Percentiles rank a stretch among this genome's conserved stretches.
phyloP scores from a whole-genome alignment of 495 filamentous ascomycete genomes.

The Neurospora sp. region DNA sequence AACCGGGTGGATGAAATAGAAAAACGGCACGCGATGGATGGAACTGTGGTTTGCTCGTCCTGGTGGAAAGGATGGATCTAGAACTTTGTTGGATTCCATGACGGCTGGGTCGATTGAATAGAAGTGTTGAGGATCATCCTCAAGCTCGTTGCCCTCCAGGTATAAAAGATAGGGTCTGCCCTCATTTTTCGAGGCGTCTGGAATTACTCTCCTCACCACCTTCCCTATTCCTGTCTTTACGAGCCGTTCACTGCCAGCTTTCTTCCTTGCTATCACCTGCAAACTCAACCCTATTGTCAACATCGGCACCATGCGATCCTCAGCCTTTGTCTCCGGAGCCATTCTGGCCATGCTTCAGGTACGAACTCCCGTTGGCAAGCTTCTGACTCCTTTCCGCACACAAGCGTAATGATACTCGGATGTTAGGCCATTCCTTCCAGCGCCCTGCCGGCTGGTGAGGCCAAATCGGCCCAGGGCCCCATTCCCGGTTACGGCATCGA shows the following conservation, averaged over 20 bases:
- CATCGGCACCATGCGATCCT: neutral
- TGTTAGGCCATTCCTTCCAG: neutral
- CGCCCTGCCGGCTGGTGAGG: neutral
- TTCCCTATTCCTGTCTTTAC: neutral
- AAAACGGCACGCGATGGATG: neutral
- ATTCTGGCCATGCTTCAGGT: neutral
- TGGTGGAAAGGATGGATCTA: neutral
- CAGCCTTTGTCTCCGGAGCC: neutral
- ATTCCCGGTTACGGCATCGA: constrained; percentile 6
- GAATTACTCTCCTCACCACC: neutral
- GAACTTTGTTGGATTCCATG: neutral
- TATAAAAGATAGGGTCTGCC: neutral
- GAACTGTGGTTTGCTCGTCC: neutral
- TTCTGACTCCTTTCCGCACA: neutral
- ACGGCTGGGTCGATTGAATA: neutral
- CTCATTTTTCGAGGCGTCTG: neutral
- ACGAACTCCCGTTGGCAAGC: neutral
- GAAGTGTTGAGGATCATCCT: neutral
- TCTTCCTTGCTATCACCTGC: neutral
- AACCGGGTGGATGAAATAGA: neutral
- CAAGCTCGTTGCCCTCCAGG: neutral
- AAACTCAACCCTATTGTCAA: neutral
- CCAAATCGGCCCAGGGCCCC: neutral
- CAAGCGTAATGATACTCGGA: neutral
- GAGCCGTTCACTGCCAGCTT: neutral